Conservation (phyloP, 1,284 basidiomycete species). For the Naganishia albida region DNA sequence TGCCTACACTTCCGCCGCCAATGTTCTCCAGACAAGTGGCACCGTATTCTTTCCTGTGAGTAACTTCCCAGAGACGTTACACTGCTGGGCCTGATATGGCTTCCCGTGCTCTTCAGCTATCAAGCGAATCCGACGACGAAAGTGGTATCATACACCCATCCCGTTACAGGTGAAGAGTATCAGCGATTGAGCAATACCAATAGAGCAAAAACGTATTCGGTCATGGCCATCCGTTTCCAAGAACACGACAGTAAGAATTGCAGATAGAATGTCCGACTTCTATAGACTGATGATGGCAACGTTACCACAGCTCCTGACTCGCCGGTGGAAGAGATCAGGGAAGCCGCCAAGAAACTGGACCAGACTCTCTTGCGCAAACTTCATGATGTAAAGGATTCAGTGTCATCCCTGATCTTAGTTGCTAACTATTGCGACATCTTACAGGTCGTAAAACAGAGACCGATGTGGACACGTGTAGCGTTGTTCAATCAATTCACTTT, state of each 20-base stretch:
- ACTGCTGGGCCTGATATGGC: background rate
- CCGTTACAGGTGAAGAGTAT: conserved; percentile 75
- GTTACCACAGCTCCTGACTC: conserved; percentile 60
- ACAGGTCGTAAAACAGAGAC: conserved; percentile 62
- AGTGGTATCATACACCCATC: conserved; percentile 64
- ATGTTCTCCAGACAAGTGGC: conserved; percentile 76
- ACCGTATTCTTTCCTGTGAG: conserved; percentile 74
- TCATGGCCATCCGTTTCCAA: conserved; percentile 67
- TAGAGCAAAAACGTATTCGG: conserved; percentile 67
- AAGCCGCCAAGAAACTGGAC: conserved; percentile 62
- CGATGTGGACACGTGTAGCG: conserved; percentile 80
- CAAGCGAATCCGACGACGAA: conserved; percentile 73
- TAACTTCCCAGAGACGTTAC: conserved; percentile 12
- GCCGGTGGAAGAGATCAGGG: conserved; percentile 64
- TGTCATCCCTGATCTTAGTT: conserved; percentile 15
- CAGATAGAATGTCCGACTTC: background rate
- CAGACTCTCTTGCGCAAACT: conserved; percentile 62
- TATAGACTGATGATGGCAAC: background rate
- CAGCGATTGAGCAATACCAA: conserved; percentile 75
- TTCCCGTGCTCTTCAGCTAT: conserved; percentile 60
- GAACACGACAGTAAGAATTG: conserved; percentile 59
- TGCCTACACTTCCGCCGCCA: conserved; percentile 76
- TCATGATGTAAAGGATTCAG: conserved; percentile 58
- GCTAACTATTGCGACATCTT: background rate
- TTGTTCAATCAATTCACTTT: conserved; percentile 21